Evolutionary conservation across 441 rosid genomes (phyloP).

Genomic region (Eutrema salsugineum): DNA sequence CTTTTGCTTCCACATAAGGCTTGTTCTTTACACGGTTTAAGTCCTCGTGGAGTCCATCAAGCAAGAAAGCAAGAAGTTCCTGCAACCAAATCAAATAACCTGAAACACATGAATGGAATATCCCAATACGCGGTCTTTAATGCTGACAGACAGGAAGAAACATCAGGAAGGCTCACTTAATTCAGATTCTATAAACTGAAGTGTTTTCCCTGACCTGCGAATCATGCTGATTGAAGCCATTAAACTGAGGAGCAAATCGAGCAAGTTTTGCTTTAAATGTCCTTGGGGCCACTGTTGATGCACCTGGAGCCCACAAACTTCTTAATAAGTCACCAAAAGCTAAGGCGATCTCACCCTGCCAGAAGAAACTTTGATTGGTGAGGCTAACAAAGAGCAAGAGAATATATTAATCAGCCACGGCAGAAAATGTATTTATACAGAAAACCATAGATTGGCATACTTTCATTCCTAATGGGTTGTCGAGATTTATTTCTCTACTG

Average conservation of each 20-base stretch:
- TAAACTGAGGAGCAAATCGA: conserved; percentile 76
- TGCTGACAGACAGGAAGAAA: conserved; percentile 14
- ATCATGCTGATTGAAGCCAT: conserved; percentile 85
- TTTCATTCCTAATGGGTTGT: conserved; percentile 73
- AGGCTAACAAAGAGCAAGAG: conserved; percentile 8
- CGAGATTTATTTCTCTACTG: conserved; percentile 64
- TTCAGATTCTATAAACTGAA: conserved; percentile 21
- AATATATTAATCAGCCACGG: background rate
- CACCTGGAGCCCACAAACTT: conserved; percentile 78
- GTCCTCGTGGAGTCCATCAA: conserved; percentile 86
- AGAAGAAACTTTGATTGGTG: conserved; percentile 6
- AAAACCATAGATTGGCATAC: conserved; percentile 39
- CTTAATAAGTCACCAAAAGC: conserved; percentile 77
- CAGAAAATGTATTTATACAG: background rate
- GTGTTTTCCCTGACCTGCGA: conserved; percentile 64
- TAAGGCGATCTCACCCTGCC: conserved; percentile 75
- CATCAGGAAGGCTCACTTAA: conserved; percentile 27
- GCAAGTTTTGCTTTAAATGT: conserved; percentile 72
- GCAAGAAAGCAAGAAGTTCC: conserved; percentile 74
- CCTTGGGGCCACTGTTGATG: conserved; percentile 61
- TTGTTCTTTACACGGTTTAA: conserved; percentile 72
- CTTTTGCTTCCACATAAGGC: conserved; percentile 74
- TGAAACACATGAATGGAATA: conserved; percentile 14
- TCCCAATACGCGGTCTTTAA: conserved; percentile 6
- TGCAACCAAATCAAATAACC: conserved; percentile 34